Conservation (phyloP, 176 grass and related monocot genomes). For the Eleusine coracana region DNA sequence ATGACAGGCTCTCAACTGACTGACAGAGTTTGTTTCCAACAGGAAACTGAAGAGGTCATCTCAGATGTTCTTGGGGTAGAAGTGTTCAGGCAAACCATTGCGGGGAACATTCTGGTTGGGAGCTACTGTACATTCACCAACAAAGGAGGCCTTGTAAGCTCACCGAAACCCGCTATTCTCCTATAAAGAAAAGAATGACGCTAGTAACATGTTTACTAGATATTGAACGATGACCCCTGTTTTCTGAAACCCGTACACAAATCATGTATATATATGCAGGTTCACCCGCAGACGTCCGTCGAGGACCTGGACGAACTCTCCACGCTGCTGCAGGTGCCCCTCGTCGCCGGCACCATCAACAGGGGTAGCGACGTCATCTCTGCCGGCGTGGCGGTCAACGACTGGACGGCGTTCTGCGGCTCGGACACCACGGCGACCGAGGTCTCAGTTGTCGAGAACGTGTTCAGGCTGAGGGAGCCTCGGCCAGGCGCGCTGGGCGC, state of each 20-base stretch:
- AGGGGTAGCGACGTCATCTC: slow-evolving; percentile 75
- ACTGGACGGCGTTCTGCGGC: slow-evolving; percentile 89
- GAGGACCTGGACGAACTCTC: slow-evolving; percentile 94
- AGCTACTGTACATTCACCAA: slow-evolving; percentile 83
- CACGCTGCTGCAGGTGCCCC: slow-evolving; percentile 88
- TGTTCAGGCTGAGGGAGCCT: slow-evolving; percentile 75
- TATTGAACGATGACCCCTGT: too few relatives aligned
- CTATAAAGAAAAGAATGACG: too few relatives aligned
- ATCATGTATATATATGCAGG: slow-evolving; percentile 39
- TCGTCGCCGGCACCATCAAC: slow-evolving; percentile 81
- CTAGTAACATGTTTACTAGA: too few relatives aligned
- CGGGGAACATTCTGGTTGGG: slow-evolving; percentile 87
- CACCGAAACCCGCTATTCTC: not conserved
- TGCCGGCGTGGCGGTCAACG: slow-evolving; percentile 71
- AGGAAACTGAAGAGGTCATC: slow-evolving; percentile 93
- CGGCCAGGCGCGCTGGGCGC: slow-evolving; percentile 50
- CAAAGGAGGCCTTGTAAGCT: slow-evolving; percentile 76
- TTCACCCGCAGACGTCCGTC: slow-evolving; percentile 82
- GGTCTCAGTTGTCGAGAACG: slow-evolving; percentile 72
- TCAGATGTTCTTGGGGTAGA: slow-evolving; percentile 79
- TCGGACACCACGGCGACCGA: slow-evolving; percentile 81
- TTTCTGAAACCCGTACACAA: not conserved
- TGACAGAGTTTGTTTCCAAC: not conserved
- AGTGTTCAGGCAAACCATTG: slow-evolving; percentile 83
- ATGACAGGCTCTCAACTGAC: not conserved